A percentile compares a stretch with the other conserved stretches of the same genome.
Evolutionary conservation across 176 grass and related monocot species (phyloP).

Genomic region (Musa beccarii): DNA sequence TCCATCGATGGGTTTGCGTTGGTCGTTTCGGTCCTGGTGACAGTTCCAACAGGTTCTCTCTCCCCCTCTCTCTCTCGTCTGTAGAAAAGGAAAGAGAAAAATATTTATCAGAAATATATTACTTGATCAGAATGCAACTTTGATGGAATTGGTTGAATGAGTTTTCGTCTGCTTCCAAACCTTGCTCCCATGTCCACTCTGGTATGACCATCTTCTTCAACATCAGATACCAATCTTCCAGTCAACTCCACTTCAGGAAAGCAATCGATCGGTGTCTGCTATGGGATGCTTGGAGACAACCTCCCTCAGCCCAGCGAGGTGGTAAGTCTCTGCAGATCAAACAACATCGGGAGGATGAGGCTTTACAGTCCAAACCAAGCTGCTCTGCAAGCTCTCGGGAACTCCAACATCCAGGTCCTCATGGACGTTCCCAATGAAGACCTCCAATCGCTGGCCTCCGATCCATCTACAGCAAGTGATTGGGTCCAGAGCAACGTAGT

Average conservation of each 20-base stretch:
- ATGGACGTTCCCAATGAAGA: constrained; percentile 9
- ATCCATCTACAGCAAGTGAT: background rate
- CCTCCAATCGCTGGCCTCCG: constrained; percentile 5
- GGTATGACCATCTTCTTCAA: too few species aligned
- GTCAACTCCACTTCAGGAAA: constrained; percentile 1
- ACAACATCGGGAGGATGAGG: constrained; percentile 18
- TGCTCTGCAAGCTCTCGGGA: constrained; percentile 17
- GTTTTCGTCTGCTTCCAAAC: too few species aligned
- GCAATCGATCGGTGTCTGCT: constrained; percentile 14
- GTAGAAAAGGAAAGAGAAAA: background rate
- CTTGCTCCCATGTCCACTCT: too few species aligned
- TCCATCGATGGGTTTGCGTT: constrained; percentile 10
- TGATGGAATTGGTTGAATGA: too few species aligned
- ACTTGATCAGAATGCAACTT: background rate
- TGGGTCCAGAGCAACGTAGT: constrained; percentile 22
- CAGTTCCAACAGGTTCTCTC: constrained; percentile 8
- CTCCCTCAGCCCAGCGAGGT: constrained; percentile 16
- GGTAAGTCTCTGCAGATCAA: constrained; percentile 10
- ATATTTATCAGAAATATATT: background rate
- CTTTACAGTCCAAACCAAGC: constrained; percentile 17
- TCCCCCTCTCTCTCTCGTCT: background rate
- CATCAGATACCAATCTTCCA: too few species aligned
- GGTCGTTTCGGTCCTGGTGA: constrained; percentile 14
- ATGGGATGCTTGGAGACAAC: constrained; percentile 27
- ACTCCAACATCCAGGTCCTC: constrained; percentile 21